Base-by-base conservation (phyloP, 768 basidiomycete species). In the Thelephora ganbajun region DNA sequence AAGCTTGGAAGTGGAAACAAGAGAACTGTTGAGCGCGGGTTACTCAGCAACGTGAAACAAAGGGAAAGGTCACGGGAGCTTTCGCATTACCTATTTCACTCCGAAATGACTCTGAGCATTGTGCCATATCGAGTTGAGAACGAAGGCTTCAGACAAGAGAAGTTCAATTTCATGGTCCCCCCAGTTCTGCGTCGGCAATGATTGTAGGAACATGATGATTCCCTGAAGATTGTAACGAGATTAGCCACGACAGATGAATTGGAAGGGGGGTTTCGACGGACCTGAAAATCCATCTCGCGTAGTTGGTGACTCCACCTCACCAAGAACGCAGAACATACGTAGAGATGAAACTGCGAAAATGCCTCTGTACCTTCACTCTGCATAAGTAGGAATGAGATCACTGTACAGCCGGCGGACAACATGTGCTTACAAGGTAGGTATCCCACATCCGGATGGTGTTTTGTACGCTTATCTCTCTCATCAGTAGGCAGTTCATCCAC, bases 401-500 rank as follows among this genome's bases (percentile, higher is more conserved):
- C 44, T 14, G n/a, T 14, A 42, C 39, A 2, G 4, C 5, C 35
- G 41, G 42, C 19, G 36, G 33, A 43, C 22, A 7, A 37, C n/a
- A 19, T 9, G 33, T 3, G 65, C 88, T 48, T 51, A 98, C 96
- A 58, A 99, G 66, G 64, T 99, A 99, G 11, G 96, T 98, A 62
- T 99, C 96, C 96, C 96, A 99, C 94, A 98, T 98, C 48, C 96
- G 76, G 44, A 97, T 88, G 14, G 94, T 98, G 62, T 97, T 94
- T 57, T 83, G 79, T 44, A 99, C 91, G 55, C 85, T 94, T 54
- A 99, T 87, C 68, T 98, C 96, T 49, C 96, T 76, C 94, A 99
- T 97, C 50, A 98, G 72, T 45, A 99, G 66, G 61, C 96, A 97
- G 59, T 99, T 98, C 92, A 99, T 97, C 96, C 96, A 99, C 45